A percentile compares a stretch with the other conserved stretches of the same genome.
These are phyloP conservation scores for Candida patagonica DNA, from an alignment of 805 yeast genomes.

Conservation along the genomic window DNA sequence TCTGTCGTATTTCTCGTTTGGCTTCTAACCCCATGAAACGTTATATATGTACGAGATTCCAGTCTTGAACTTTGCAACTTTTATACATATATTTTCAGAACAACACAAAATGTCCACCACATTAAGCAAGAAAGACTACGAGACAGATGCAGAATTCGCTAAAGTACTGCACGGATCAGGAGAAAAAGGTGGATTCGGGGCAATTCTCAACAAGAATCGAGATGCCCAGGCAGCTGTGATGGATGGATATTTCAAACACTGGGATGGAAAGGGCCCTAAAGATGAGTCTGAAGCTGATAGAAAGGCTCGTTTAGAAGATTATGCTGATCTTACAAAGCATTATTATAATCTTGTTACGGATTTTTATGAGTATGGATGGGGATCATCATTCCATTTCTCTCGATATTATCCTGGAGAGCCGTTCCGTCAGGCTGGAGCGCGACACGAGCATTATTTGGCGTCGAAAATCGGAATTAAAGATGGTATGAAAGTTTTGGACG, in stretches of 20 bases:
- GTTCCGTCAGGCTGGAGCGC: conserved; percentile 85
- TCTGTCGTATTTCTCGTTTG: too few species aligned
- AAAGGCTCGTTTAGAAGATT: conserved; percentile 61
- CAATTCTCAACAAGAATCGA: conserved; percentile 68
- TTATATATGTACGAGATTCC: too few species aligned
- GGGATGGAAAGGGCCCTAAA: conserved; percentile 80
- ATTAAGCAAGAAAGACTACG: conserved; percentile 47
- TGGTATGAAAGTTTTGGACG: conserved; percentile 85
- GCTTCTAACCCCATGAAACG: too few species aligned
- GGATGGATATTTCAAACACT: conserved; percentile 87
- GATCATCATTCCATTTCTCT: conserved; percentile 94
- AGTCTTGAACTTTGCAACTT: too few species aligned
- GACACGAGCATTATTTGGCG: conserved; percentile 93
- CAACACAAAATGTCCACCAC: conserved; percentile 22
- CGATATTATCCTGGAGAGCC: conserved; percentile 91
- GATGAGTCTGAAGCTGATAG: conserved; percentile 53
- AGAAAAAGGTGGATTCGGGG: conserved; percentile 60
- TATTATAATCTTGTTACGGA: conserved; percentile 96
- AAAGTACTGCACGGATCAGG: conserved; percentile 77
- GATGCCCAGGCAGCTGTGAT: conserved; percentile 76
- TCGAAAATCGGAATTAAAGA: conserved; percentile 70
- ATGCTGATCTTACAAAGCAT: conserved; percentile 85
- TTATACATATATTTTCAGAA: too few species aligned
- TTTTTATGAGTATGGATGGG: conserved; percentile 98
- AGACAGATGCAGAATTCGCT: conserved; percentile 64